Evolutionary conservation across 306 rosid genomes (phyloP).

Genomic region (Rosa lucieae): DNA sequence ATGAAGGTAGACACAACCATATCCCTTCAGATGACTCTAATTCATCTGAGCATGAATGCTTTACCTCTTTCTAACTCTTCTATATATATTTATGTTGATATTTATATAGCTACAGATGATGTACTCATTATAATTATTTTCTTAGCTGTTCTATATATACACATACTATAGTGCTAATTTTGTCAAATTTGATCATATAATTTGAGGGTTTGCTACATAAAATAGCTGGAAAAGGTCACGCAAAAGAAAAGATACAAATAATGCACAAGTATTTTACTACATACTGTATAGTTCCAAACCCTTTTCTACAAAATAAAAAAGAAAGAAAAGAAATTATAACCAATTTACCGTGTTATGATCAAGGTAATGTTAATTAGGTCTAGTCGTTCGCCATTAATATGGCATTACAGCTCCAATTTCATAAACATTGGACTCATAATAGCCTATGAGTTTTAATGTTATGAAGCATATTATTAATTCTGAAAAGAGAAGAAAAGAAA

Average conservation of each 20-base stretch:
- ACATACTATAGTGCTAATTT: not conserved
- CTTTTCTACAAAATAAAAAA: too few species aligned
- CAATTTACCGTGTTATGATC: not conserved
- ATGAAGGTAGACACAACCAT: constrained; percentile 99
- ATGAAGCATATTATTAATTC: not conserved
- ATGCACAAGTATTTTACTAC: not conserved
- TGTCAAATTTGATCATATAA: not conserved
- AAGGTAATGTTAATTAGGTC: not conserved
- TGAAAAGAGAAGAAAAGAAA: not conserved
- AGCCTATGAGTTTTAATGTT: not conserved
- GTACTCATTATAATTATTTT: not conserved
- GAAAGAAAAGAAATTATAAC: too few species aligned
- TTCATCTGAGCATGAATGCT: constrained; percentile 88
- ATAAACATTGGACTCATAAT: not conserved
- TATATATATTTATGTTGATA: not conserved
- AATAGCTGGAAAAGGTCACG: not conserved
- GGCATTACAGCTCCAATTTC: not conserved
- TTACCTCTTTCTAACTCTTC: constrained; percentile 56
- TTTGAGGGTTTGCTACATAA: not conserved
- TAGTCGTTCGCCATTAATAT: not conserved
- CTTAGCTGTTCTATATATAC: not conserved
- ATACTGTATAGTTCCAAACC: not conserved
- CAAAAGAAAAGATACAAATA: not conserved
- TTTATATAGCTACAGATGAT: not conserved
- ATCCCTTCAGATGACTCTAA: constrained; percentile 88